Conservation (phyloP, 805 yeast genomes). For the Torulaspora indica region DNA sequence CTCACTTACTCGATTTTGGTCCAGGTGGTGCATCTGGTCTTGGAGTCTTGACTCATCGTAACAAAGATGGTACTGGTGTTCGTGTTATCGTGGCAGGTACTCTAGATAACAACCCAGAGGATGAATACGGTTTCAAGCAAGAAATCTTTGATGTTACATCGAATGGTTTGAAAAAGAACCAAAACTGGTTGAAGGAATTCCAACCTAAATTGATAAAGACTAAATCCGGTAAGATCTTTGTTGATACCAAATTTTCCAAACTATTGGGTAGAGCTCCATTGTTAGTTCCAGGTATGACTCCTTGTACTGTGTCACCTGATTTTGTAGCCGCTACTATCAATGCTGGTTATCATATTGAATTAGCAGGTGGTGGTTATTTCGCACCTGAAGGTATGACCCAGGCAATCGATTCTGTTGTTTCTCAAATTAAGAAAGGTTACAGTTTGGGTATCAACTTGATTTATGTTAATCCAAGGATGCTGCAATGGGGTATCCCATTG, state of each 20-base stretch:
- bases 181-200: slow-evolving; percentile 85
- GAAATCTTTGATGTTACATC: slow-evolving; percentile 77
- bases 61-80: slow-evolving; percentile 97
- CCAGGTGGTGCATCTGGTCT: slow-evolving; percentile 98
- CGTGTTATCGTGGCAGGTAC: slow-evolving; percentile 93
- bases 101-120: slow-evolving; percentile 63
- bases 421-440: slow-evolving; percentile 70
- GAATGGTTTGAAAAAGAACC: slow-evolving; percentile 68
- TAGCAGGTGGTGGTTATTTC: slow-evolving; percentile 99
- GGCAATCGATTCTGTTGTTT: slow-evolving; percentile 72
- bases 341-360: slow-evolving; percentile 95
- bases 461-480: slow-evolving; percentile 94
- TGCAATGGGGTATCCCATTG: slow-evolving; percentile 98
- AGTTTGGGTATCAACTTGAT: slow-evolving; percentile 90
- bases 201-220: slow-evolving; percentile 82
- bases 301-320: slow-evolving; percentile 91
- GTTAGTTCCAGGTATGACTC: slow-evolving; percentile 99
- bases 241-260: slow-evolving; percentile 91
- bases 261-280: slow-evolving; percentile 91
- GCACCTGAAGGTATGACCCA: slow-evolving; percentile 59
- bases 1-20: slow-evolving; percentile 94
- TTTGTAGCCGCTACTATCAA: slow-evolving; percentile 91
- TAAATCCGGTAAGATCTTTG: slow-evolving; percentile 65
- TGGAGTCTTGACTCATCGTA: slow-evolving; percentile 93
- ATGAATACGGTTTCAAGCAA: slow-evolving; percentile 92